Conservation (phyloP, 768 basidiomycete genomes). For the Tremella mesenterica region DNA sequence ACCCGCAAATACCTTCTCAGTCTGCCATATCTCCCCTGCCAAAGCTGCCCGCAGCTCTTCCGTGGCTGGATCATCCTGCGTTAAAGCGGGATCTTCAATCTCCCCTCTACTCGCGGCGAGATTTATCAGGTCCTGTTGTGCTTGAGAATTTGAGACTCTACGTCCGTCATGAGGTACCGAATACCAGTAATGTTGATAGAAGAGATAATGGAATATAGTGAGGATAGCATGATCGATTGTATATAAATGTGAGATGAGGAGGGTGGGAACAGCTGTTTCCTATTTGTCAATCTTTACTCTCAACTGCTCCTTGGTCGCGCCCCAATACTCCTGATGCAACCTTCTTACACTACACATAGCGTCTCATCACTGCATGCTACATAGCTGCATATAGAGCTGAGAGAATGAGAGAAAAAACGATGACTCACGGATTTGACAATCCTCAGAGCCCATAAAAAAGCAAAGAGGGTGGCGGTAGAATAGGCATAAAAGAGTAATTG, state of each 20-base stretch:
- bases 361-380: no score
- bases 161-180: conserved; percentile 83
- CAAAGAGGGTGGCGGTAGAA: conserved; percentile 71
- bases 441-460: conserved; percentile 75
- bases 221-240: conserved; percentile 83
- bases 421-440: conserved; percentile 70
- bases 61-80: conserved; percentile 50
- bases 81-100: conserved; percentile 51
- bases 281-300: conserved; percentile 41
- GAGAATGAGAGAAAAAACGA: not conserved
- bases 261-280: conserved; percentile 78
- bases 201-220: conserved; percentile 85
- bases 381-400: not conserved
- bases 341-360: no score
- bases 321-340: no score
- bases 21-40: conserved; percentile 76
- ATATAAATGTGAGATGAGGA: conserved; percentile 87
- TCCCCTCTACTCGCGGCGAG: conserved; percentile 42
- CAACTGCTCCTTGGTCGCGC: not conserved
- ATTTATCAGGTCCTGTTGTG: conserved; percentile 73
- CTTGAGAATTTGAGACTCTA: conserved; percentile 68
- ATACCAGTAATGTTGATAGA: conserved; percentile 79
- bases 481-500: conserved; percentile 91
- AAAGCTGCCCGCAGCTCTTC: conserved; percentile 60
- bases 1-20: conserved; percentile 75